phyloP scores from a whole-genome alignment of 345 rosid genomes.

The Syzygium grande region DNA sequence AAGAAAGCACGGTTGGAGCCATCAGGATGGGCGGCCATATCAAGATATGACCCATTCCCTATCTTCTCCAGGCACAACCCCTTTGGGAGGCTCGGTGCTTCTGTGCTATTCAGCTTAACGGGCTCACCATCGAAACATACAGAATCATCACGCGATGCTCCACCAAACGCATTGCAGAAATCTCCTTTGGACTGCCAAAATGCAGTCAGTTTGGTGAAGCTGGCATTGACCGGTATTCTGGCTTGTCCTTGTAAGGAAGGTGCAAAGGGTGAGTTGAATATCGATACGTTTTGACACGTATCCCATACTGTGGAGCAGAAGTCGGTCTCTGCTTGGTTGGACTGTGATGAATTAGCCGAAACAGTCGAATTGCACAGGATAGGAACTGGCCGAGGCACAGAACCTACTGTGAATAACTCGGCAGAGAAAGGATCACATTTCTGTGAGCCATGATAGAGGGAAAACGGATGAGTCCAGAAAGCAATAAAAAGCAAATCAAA shows the following conservation, averaged over 20 bases:
- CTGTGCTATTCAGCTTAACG: constrained; percentile 27
- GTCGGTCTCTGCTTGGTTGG: constrained; percentile 32
- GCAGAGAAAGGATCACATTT: constrained; percentile 92
- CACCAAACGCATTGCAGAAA: constrained; percentile 70
- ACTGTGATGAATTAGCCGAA: constrained; percentile 48
- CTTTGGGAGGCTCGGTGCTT: constrained; percentile 30
- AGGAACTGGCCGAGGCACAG: constrained; percentile 55
- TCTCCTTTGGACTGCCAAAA: constrained; percentile 62
- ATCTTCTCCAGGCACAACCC: constrained; percentile 83
- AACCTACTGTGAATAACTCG: constrained; percentile 42
- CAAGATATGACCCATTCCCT: constrained; percentile 59
- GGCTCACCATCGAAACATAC: constrained; percentile 59
- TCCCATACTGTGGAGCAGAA: constrained; percentile 88
- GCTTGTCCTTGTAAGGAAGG: constrained; percentile 58
- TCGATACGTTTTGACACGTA: constrained; percentile 58
- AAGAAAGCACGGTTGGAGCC: constrained; percentile 79
- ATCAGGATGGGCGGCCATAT: constrained; percentile 92
- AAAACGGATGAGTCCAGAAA: background rate
- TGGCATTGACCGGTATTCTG: constrained; percentile 34
- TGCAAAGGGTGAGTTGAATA: constrained; percentile 63
- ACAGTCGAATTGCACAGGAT: constrained; percentile 79
- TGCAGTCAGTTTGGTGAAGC: constrained; percentile 37
- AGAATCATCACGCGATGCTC: constrained; percentile 38
- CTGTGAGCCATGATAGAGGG: constrained; percentile 21
- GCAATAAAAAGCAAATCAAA: background rate